Conservation (phyloP, 2,329 filamentous ascomycete species). For the Coniochaeta prunicola region DNA sequence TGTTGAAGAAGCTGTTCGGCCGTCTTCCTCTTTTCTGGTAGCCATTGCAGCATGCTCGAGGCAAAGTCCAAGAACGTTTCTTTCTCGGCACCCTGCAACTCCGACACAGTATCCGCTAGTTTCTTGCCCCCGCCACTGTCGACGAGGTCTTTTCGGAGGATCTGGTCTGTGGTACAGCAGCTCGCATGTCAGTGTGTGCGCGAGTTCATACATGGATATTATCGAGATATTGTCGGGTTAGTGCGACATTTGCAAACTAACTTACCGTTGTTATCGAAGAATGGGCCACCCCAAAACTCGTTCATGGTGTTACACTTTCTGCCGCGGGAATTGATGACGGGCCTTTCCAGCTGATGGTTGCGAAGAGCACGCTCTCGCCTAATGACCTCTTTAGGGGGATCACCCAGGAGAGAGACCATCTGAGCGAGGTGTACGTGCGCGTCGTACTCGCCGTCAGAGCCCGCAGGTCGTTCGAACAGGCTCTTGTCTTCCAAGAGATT, state of each 20-base stretch:
- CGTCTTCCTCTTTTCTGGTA: conserved; percentile 16
- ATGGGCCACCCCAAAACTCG: background rate
- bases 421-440: background rate
- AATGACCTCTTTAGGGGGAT: background rate
- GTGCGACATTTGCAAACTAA: too few species aligned
- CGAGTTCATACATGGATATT: background rate
- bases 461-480: background rate
- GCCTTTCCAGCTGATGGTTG: background rate
- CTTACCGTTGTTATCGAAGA: background rate
- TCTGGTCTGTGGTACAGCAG: background rate
- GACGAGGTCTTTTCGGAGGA: background rate
- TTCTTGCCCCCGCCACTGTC: background rate
- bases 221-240: background rate
- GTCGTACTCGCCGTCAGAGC: background rate
- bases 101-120: background rate
- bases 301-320: background rate
- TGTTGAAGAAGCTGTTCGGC: conserved; percentile 14
- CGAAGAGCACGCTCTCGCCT: background rate
- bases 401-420: conserved; percentile 1
- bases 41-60: conserved; percentile 16
- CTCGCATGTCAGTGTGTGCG: background rate
- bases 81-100: background rate
- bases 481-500: background rate
- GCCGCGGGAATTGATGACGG: background rate
- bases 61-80: background rate